phyloP scores from a whole-genome alignment of 306 rosid species.

The Pterocarpus santalinus region DNA sequence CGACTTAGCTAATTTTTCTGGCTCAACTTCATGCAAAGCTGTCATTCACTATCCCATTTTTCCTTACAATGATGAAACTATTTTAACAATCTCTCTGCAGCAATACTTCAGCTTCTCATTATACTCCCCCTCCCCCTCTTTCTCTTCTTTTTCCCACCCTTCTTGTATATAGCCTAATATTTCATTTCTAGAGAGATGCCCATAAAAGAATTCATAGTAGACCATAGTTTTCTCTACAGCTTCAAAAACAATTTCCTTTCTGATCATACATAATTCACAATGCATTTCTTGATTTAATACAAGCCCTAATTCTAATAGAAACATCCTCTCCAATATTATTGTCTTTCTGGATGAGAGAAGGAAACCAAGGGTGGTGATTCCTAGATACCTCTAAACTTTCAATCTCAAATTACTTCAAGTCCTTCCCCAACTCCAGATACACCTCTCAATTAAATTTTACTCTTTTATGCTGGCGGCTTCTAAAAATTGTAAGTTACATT shows the following conservation, averaged over 20 bases:
- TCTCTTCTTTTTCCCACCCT: too few species aligned
- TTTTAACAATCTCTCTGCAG: not conserved
- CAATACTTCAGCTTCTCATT: not conserved
- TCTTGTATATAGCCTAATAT: not conserved
- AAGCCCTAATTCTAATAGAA: constrained; percentile 26
- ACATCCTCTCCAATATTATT: constrained; percentile 10
- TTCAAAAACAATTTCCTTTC: constrained; percentile 28
- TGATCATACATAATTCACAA: constrained; percentile 24
- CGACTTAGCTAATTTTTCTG: not conserved
- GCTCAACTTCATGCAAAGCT: not conserved
- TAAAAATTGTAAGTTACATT: not conserved
- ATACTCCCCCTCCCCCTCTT: not conserved
- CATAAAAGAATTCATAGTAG: constrained; percentile 18
- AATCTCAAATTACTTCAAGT: not conserved
- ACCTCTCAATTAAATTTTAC: not conserved
- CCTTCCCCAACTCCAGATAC: not conserved
- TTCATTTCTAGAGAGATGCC: constrained; percentile 1
- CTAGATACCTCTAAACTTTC: not conserved
- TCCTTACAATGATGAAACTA: not conserved
- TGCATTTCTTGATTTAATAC: constrained; percentile 26
- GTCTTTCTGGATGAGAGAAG: constrained; percentile 21
- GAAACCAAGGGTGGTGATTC: constrained; percentile 21
- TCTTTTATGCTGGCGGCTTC: not conserved
- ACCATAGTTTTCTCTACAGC: not conserved
- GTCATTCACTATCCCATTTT: not conserved